Base-by-base conservation (phyloP, 1,284 basidiomycete genomes). In the Ceratobasidium sp. region DNA sequence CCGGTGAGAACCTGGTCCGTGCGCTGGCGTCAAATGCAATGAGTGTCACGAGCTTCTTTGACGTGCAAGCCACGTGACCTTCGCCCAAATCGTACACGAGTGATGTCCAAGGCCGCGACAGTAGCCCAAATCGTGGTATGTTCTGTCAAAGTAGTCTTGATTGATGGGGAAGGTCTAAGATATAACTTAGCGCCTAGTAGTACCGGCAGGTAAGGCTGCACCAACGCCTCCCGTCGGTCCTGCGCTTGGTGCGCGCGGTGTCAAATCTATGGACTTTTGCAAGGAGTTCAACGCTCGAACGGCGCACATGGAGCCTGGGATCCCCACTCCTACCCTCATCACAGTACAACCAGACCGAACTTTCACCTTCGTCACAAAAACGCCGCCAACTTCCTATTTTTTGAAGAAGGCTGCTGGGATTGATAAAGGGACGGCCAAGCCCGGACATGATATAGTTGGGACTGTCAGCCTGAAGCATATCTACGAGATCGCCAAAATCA, bases 231-330 rank as follows among this genome's bases (percentile, higher is more conserved):
- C 97, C 21, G 93, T 99, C 66, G 98, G 97, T 78, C 97, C 98
- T 69, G 96, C 96, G 23, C 89, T 98, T 66, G 98, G 98, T 85
- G 96, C 98, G 76, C 91, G 95, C 80, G 98, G 98, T 79, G 96
- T 99, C 77, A 98, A 98, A 84, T 97, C 96, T 21, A 99, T 99
- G 91, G 98, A 99, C 84, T 99, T 99, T 81, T 98, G 96, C 85
- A 99, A 98, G 82, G 95, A 97, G 81, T 98, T 94, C 84, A 96
- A 95, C 82, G 95, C 93, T 72, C 90, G 88, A 75, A 98, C 96
- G 47, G 92, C 94, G 23, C 92, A 96, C 80, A 87, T 98, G 73
- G 90, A 92, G 77, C 89, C 92, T 21, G 95, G 95, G 49, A 87
- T 94, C 16, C 97, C 98, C 1, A 89, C 90, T 47, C 97, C 97